Base-by-base conservation (phyloP, 192 early-diverging fungal genomes). In the Rhizophlyctis rosea region DNA sequence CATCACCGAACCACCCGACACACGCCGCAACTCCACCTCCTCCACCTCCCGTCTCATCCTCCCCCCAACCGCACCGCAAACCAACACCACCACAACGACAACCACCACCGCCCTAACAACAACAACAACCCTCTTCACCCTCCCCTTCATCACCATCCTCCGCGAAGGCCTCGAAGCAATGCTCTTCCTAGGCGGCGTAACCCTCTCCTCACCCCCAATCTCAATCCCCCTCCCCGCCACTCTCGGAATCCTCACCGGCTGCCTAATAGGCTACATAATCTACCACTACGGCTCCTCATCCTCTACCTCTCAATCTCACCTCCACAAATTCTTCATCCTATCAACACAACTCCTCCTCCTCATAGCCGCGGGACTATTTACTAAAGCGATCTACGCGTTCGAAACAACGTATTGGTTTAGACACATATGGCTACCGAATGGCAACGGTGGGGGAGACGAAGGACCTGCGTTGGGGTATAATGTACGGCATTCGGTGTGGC, bases 91-190 rank as follows among this genome's bases (percentile, higher is more conserved):
- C 13, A 27, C 34, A 34, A 2, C 32, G 61, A 18, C n/a, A 14
- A 47, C 54, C 3, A 65, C 54, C n/a, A 2, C 65, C 77, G 61
- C 87, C 23, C n/a, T n/a, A n/a, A n/a, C n/a, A n/a, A n/a, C n/a
- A n/a, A n/a, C n/a, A n/a, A n/a, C n/a, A n/a, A n/a, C n/a, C n/a
- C 88, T 96, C 59, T 83, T 94, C 68, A 72, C 90, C 50, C 77
- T 96, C 50, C 92, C 94, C n/a, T 90, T 92, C 58, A 71, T 92
- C 34, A 91, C 91, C 13, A 85, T 96, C 7, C 69, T 91, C 29
- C 81, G 94, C 51, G 94, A 96, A 81, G 90, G 89, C 13, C 67
- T 96, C 11, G 94, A 96, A 67, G 85, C 90, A n/a, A 79, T 96
- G 24, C 82, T 96, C 13, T 91, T 96, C 73, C 76, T 96, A 50